These are phyloP conservation scores for Ophiostoma himal-ulmi DNA, from an alignment of 2,329 filamentous ascomycete species.

Conservation along the genomic window DNA sequence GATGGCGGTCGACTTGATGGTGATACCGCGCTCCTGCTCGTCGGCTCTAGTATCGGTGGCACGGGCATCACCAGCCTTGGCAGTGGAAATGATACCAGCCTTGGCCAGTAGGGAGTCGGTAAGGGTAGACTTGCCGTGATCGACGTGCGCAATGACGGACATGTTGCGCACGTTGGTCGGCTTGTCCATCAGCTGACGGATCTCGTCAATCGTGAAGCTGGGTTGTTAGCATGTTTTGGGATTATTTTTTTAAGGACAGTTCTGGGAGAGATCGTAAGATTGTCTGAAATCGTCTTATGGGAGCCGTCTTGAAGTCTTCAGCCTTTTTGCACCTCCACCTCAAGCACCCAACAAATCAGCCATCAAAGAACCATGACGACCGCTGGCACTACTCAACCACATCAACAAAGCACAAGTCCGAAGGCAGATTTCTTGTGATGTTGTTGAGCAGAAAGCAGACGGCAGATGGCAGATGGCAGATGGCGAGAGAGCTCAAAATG, in stretches of 20 bases:
- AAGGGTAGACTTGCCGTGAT: slow-evolving; percentile 99
- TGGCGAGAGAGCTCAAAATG: slow-evolving; percentile 4
- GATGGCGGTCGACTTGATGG: slow-evolving; percentile 99
- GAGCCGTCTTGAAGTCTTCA: not conserved
- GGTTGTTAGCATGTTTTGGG: not conserved
- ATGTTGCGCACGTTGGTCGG: slow-evolving; percentile 50
- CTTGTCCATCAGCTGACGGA: slow-evolving; percentile 72
- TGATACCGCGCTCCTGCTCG: slow-evolving; percentile 99
- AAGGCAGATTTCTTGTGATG: not conserved
- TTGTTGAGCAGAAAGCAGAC: not conserved
- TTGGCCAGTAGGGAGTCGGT: slow-evolving; percentile 99
- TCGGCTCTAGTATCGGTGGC: slow-evolving; percentile 96
- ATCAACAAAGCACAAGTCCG: not conserved
- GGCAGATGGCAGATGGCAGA: not conserved
- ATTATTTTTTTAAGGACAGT: not conserved
- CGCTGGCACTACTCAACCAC: not conserved
- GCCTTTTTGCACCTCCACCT: not conserved
- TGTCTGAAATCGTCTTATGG: not conserved
- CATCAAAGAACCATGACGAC: too few species aligned
- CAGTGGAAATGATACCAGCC: slow-evolving; percentile 98
- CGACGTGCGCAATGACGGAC: slow-evolving; percentile 99
- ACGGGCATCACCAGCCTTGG: slow-evolving; percentile 91
- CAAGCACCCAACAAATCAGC: not conserved
- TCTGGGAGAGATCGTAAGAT: too few species aligned
- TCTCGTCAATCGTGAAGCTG: slow-evolving; percentile 98